A percentile compares a stretch with the other conserved stretches of the same genome.
Evolutionary conservation across 306 rosid species (phyloP).

Genomic region (Quercus gilva): DNA sequence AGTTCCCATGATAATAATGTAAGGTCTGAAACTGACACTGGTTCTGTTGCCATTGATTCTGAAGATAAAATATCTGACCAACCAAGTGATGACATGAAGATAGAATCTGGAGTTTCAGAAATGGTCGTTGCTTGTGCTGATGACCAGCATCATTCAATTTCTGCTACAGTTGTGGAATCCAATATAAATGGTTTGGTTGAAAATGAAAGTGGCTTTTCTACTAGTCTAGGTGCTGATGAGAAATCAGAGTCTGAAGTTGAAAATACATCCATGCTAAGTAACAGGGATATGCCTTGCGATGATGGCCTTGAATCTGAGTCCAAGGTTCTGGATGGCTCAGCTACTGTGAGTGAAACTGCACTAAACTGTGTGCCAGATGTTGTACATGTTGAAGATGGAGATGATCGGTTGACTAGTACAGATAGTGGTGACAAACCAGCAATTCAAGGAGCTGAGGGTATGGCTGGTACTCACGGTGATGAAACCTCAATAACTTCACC

Average conservation of each 20-base stretch:
- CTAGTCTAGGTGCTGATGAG: slow-evolving; percentile 4
- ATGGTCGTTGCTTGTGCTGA: slow-evolving; percentile 13
- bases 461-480: slow-evolving; percentile 25
- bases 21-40: slow-evolving; percentile 13
- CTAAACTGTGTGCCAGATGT: slow-evolving; percentile 10
- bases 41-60: slow-evolving; percentile 6
- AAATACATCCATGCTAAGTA: slow-evolving; percentile 15
- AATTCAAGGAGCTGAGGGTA: slow-evolving; percentile 13
- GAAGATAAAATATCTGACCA: slow-evolving; percentile 16
- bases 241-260: slow-evolving; percentile 29
- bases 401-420: not conserved
- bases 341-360: slow-evolving; percentile 12
- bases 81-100: not conserved
- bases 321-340: slow-evolving; percentile 1
- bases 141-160: slow-evolving; percentile 1
- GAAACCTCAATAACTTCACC: slow-evolving; percentile 31
- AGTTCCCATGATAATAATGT: slow-evolving; percentile 6
- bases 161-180: slow-evolving; percentile 1
- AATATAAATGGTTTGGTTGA: slow-evolving; percentile 3
- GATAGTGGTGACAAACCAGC: slow-evolving; percentile 10
- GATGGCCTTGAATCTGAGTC: slow-evolving; percentile 23
- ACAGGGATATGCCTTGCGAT: slow-evolving; percentile 15
- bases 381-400: slow-evolving; percentile 12
- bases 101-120: slow-evolving; percentile 17
- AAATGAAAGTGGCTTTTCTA: not conserved